Base-by-base conservation (phyloP, 768 basidiomycete species). In the Lentinula lateritia region DNA sequence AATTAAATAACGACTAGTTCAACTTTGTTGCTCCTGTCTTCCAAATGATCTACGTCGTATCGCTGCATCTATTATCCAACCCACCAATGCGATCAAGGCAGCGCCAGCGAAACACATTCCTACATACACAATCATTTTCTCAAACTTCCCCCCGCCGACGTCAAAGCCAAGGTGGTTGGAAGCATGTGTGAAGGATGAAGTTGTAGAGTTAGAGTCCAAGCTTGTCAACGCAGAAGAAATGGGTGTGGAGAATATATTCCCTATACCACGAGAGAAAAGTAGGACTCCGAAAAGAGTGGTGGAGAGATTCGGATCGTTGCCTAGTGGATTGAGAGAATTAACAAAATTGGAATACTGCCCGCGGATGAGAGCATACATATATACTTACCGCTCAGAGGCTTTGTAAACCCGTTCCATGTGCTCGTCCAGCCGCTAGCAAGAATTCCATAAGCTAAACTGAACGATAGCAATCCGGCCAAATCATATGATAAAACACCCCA, bases 361-460 rank as follows among this genome's bases (percentile, higher is more conserved):
- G 28, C 28, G 28, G 28, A 28, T 28, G 28, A 28, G 28, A 28
- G 28, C 28, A 28, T 28, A 28, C 28, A 45, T 45, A 45, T 45
- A 7, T n/a, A 63, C 41, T 23, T 69, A 52, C 48, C 68, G 66
- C 50, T 70, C 38, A 32, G 58, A 54, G 18, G 61, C 52, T 58
- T 63, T 6, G 72, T 63, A 50, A 73, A 74, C 8, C 68, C 70
- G 15, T 64, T 67, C 71, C 72, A 74, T 15, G 73, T 53, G 48
- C 66, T 71, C 2, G 68, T 65, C 72, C 72, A 74, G 3, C 73
- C 71, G 9, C 72, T 70, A n/a, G 73, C 73, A 12, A 72, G 52
- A 28, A 63, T 62, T 15, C 73, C 73, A 59, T 73, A 74, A n/a
- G 61, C 66, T 13, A 72, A 57, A 43, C 70, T 66, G 52, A 70